phyloP scores from a whole-genome alignment of 2,329 filamentous ascomycete species.

The Salinomyces thailandicus region DNA sequence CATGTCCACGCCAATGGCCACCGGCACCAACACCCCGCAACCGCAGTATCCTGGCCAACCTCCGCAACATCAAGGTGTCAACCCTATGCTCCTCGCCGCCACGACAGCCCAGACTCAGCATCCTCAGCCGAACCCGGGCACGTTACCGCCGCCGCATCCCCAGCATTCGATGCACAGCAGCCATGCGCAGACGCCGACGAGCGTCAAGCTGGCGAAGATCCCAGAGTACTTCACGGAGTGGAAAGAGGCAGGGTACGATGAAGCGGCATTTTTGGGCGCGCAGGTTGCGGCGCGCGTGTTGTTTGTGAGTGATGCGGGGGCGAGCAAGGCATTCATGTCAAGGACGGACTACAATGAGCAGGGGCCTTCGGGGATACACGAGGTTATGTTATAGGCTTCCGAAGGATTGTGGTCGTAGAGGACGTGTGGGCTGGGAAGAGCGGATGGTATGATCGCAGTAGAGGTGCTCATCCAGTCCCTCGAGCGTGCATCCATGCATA shows the following conservation, averaged over 20 bases:
- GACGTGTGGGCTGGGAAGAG: no score
- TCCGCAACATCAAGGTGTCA: slow-evolving; percentile 46
- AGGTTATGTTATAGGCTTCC: slow-evolving; percentile 31
- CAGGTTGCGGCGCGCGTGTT: slow-evolving; percentile 73
- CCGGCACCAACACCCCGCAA: slow-evolving; percentile 83
- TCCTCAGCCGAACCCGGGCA: background rate
- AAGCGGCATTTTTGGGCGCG: slow-evolving; percentile 75
- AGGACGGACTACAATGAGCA: slow-evolving; percentile 58
- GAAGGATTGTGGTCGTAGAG: no score
- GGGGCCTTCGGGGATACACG: slow-evolving; percentile 54
- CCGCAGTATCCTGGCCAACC: slow-evolving; percentile 33
- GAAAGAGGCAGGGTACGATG: slow-evolving; percentile 66
- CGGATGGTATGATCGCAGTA: no score
- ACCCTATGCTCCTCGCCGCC: slow-evolving; percentile 83
- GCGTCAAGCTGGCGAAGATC: slow-evolving; percentile 65
- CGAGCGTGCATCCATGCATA: no score
- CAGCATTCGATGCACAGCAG: slow-evolving; percentile 36
- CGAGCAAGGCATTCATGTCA: slow-evolving; percentile 59
- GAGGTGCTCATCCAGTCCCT: no score
- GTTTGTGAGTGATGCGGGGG: slow-evolving; percentile 57
- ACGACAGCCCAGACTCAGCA: slow-evolving; percentile 55
- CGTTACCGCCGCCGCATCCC: slow-evolving; percentile 34
- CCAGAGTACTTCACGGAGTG: slow-evolving; percentile 86
- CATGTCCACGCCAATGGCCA: slow-evolving; percentile 80
- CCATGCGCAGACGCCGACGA: slow-evolving; percentile 67